Conservation (phyloP, 768 basidiomycete genomes). For the Suillus ampliporus region DNA sequence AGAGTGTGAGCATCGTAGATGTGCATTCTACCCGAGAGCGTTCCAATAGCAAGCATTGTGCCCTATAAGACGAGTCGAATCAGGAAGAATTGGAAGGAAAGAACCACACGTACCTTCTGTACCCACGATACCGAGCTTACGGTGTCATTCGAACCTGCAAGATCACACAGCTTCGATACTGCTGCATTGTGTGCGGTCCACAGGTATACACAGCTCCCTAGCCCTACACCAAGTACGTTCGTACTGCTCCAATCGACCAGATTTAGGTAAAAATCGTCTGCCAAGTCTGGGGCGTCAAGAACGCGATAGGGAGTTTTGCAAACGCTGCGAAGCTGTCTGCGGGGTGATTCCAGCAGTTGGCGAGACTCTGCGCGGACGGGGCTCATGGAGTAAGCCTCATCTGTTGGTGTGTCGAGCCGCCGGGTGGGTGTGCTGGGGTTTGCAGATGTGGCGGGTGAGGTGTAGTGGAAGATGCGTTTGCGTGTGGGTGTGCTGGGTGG, state of each 20-base stretch:
- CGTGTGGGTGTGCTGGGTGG: slow-evolving; percentile 53
- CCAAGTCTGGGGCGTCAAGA: slow-evolving; percentile 97
- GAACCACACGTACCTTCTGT: slow-evolving; percentile 55
- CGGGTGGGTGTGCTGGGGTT: slow-evolving; percentile 61
- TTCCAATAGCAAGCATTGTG: slow-evolving; percentile 90
- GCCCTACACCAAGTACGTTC: slow-evolving; percentile 71
- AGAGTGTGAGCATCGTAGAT: slow-evolving; percentile 91
- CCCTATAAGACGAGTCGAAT: slow-evolving; percentile 48
- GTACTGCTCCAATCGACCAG: slow-evolving; percentile 97
- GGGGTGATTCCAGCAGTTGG: slow-evolving; percentile 81
- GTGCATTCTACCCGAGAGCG: slow-evolving; percentile 84
- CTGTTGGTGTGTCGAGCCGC: slow-evolving; percentile 81
- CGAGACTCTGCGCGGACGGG: slow-evolving; percentile 88
- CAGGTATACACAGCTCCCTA: slow-evolving; percentile 91
- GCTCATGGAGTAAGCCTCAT: slow-evolving; percentile 88
- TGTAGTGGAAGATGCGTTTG: slow-evolving; percentile 72
- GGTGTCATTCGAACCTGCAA: slow-evolving; percentile 65
- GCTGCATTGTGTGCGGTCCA: slow-evolving; percentile 96
- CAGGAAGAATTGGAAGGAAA: slow-evolving; percentile 5
- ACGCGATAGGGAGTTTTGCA: slow-evolving; percentile 95
- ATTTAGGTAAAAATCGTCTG: slow-evolving; percentile 98
- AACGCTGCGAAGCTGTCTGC: slow-evolving; percentile 79
- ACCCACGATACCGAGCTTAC: slow-evolving; percentile 95
- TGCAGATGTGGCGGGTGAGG: slow-evolving; percentile 59
- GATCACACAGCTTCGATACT: slow-evolving; percentile 91